Base-by-base conservation (phyloP, 1,284 basidiomycete genomes). In the Porogramme epimiltina region DNA sequence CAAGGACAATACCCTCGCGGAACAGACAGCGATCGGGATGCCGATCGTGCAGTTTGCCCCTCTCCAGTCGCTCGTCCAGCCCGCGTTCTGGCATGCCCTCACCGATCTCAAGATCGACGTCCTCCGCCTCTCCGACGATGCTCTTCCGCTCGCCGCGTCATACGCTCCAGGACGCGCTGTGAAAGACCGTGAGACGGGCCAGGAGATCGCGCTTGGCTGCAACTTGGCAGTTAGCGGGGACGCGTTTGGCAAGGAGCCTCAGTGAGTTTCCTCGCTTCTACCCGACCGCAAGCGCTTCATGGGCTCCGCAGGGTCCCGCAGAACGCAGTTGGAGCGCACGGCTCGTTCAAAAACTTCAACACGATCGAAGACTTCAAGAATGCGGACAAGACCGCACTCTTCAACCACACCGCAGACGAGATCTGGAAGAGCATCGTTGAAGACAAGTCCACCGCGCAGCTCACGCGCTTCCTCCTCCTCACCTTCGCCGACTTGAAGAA, bases 401-500 rank as follows among this genome's bases (percentile, higher is more conserved):
- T 98, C 69, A 89, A 91, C 54, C 64, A 77, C 20, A 69, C 87
- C 49, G 79, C 85, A 0, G 78, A 85, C 56, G 75, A 84, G 85
- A 86, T 89, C 55, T 90, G 87, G 88, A 71, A 81, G 23, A 73
- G 76, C 55, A 80, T 85, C 49, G 58, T 75, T 43, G 65, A 74
- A 34, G 78, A 74, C 42, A 75, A 76, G 45, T 79, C 83, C 52
- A 72, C 78, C 0, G 66, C 77, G 3, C 70, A 76, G 28, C 76
- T 98, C 43, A 90, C 84, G 51, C 79, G 80, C 2, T 98, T 98
- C 71, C 76, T 98, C 15, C 76, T 97, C 23, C 89, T 99, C 60
- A 93, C 94, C 0, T 99, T 89, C 64, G 92, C 97, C 0, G 97
- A 99, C 70, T 85, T 99, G 54, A 99, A 99, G 78, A 98, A 96